These are phyloP conservation scores for Lolium multiflorum DNA, from an alignment of 176 grass and related monocot genomes.

Conservation along the genomic window DNA sequence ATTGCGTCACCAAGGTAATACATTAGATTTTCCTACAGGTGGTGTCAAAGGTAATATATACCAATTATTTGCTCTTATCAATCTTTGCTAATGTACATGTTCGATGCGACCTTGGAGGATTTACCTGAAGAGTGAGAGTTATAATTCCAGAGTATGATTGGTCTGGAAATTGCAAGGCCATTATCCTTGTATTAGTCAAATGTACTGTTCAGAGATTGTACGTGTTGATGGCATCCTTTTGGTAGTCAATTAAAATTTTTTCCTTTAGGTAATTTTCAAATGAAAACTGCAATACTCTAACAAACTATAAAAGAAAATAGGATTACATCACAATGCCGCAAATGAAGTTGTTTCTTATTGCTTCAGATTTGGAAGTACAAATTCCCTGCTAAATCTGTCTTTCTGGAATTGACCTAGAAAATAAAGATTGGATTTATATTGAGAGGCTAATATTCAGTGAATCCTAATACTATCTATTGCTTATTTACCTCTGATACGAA, in stretches of 20 bases:
- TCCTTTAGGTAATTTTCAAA: not conserved
- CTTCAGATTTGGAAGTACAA: conserved; percentile 11
- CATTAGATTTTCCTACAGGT: no score
- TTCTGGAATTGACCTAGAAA: not conserved
- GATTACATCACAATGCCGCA: not conserved
- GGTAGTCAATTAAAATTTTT: not conserved
- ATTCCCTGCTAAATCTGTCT: not conserved
- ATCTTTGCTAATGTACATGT: not conserved
- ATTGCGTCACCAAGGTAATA: no score
- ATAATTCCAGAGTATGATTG: not conserved
- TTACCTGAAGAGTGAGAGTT: not conserved
- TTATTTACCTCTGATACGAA: no score
- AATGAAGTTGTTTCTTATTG: not conserved
- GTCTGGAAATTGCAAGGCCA: not conserved
- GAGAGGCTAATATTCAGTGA: not conserved
- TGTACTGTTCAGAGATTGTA: not conserved
- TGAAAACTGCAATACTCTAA: not conserved
- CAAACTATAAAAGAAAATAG: not conserved
- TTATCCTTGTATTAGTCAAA: not conserved
- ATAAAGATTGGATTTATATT: not conserved
- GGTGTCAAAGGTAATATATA: no score
- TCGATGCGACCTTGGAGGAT: not conserved
- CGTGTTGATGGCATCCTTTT: not conserved
- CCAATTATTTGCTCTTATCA: no score
- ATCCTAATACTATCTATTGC: no score